Evolutionary conservation across 2,329 filamentous ascomycete species (phyloP).

Genomic region (Neonectria hederae): DNA sequence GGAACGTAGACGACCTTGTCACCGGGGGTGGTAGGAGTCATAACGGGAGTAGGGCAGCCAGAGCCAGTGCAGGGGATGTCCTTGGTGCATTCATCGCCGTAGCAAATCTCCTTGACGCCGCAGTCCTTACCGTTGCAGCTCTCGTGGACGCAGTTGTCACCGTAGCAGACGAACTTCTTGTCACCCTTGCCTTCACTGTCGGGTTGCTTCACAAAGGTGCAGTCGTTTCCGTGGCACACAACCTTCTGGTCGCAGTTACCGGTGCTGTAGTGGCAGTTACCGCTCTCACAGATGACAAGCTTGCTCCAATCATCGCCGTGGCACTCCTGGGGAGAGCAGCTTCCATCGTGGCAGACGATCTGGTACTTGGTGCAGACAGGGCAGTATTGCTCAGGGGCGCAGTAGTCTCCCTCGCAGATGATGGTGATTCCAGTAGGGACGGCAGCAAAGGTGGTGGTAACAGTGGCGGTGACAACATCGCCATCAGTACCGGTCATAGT

Average conservation of each 20-base stretch:
- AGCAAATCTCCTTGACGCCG: conserved; percentile 48
- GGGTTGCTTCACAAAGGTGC: conserved; percentile 36
- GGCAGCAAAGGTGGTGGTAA: conserved; percentile 36
- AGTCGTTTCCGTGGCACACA: conserved; percentile 42
- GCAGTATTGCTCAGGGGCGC: conserved; percentile 43
- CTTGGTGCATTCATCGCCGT: conserved; percentile 43
- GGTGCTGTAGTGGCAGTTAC: conserved; percentile 43
- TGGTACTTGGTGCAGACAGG: conserved; percentile 38
- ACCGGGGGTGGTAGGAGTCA: conserved; percentile 4
- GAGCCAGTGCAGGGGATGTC: conserved; percentile 40
- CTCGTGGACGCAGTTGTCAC: conserved; percentile 43
- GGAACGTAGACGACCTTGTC: conserved; percentile 9
- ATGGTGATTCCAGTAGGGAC: conserved; percentile 37
- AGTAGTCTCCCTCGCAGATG: conserved; percentile 45
- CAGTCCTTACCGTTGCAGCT: conserved; percentile 44
- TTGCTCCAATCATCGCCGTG: conserved; percentile 40
- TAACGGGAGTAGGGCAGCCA: conserved; percentile 36
- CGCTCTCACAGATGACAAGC: conserved; percentile 47
- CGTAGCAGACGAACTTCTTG: conserved; percentile 49
- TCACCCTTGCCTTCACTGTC: conserved; percentile 29
- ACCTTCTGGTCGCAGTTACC: conserved; percentile 42
- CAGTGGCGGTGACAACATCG: conserved; percentile 28
- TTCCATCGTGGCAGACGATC: conserved; percentile 48
- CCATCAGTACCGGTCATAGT: conserved; percentile 37
- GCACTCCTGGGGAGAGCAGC: conserved; percentile 44